Percentiles rank a stretch among this genome's conserved stretches.
Conservation (phyloP, 306 rosid genomes). For the Sindora glabra region DNA sequence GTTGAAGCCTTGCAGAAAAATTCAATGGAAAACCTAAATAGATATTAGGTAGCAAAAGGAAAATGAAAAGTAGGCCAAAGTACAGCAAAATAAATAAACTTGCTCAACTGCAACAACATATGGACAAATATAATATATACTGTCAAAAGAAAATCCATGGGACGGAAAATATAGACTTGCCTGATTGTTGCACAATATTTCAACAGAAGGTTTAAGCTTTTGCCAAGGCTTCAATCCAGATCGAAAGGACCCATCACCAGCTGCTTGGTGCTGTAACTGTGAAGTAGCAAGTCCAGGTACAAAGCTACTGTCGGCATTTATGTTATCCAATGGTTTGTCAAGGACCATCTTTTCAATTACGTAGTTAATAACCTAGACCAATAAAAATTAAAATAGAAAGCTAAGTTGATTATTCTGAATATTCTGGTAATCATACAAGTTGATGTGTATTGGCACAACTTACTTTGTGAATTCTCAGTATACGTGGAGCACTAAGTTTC, state of each 20-base stretch:
- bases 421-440: too few species aligned
- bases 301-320: slow-evolving; percentile 55
- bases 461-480: slow-evolving; percentile 90
- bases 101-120: too few species aligned
- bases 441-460: slow-evolving; percentile 8
- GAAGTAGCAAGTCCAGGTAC: slow-evolving; percentile 62
- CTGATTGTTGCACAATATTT: slow-evolving; percentile 93
- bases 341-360: slow-evolving; percentile 92
- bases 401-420: slow-evolving; percentile 1
- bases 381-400: slow-evolving; percentile 1
- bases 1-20: too few species aligned
- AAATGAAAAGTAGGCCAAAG: slow-evolving; percentile 4
- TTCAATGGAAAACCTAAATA: neutral
- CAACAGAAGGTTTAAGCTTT: slow-evolving; percentile 82
- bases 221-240: slow-evolving; percentile 86
- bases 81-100: too few species aligned
- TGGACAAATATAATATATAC: neutral
- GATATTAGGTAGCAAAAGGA: neutral
- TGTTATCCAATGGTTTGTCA: slow-evolving; percentile 73
- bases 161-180: slow-evolving; percentile 42
- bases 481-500: slow-evolving; percentile 95
- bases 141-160: neutral
- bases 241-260: slow-evolving; percentile 81
- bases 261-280: slow-evolving; percentile 35
- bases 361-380: slow-evolving; percentile 75